Conservation (phyloP, 345 rosid species). For the Luvunga scandens region DNA sequence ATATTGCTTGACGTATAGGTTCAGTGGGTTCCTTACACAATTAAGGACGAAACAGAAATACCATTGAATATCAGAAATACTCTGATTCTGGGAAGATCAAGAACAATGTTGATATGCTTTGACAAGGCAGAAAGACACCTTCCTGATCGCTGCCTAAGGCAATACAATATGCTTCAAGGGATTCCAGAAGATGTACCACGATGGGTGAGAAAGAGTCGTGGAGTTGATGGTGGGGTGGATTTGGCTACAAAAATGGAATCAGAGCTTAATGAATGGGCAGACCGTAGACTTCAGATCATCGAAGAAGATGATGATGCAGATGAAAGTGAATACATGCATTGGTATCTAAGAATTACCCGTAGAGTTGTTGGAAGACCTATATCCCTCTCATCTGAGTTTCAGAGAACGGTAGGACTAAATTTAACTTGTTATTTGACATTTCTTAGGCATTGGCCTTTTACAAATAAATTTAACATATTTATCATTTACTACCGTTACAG, state of each 20-base stretch:
- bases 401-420: slow-evolving; percentile 60
- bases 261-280: slow-evolving; percentile 86
- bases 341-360: slow-evolving; percentile 79
- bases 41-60: slow-evolving; percentile 62
- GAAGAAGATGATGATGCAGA: slow-evolving; percentile 61
- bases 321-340: slow-evolving; percentile 76
- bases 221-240: slow-evolving; percentile 98
- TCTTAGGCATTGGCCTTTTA: background rate
- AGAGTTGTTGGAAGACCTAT: slow-evolving; percentile 81
- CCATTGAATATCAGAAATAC: slow-evolving; percentile 59
- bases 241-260: slow-evolving; percentile 86
- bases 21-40: slow-evolving; percentile 87
- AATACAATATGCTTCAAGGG: slow-evolving; percentile 67
- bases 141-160: slow-evolving; percentile 92
- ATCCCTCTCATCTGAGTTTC: slow-evolving; percentile 78
- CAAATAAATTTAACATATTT: background rate
- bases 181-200: slow-evolving; percentile 81
- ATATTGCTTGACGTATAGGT: slow-evolving; percentile 44
- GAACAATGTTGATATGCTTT: slow-evolving; percentile 90
- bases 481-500: slow-evolving; percentile 32
- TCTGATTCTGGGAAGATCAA: slow-evolving; percentile 81
- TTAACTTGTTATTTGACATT: slow-evolving; percentile 13
- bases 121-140: slow-evolving; percentile 99
- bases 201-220: slow-evolving; percentile 96
- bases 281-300: slow-evolving; percentile 58